Evolutionary conservation across 352 stramenopile genomes (phyloP).

Genomic region (Detonula confervacea): DNA sequence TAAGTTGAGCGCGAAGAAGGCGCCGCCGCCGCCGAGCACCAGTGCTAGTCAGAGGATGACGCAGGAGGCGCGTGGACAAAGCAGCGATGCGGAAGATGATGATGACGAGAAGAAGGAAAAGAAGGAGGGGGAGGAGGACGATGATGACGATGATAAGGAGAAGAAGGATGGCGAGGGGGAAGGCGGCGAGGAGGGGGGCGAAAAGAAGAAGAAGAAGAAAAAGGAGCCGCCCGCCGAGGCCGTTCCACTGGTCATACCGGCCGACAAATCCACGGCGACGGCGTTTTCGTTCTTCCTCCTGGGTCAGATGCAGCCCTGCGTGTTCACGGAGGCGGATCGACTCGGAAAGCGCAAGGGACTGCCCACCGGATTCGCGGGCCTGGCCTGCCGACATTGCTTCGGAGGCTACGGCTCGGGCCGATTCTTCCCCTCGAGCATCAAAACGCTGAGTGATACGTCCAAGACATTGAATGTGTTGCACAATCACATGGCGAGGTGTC

Average conservation of each 20-base stretch:
- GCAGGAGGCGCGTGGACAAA: too few relatives aligned
- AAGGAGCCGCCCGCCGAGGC: too few relatives aligned
- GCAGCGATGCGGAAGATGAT: too few relatives aligned
- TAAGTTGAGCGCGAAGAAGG: conserved; percentile 61
- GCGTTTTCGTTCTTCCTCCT: conserved; percentile 78
- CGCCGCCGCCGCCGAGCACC: background rate
- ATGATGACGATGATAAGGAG: too few relatives aligned
- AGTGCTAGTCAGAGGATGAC: too few relatives aligned
- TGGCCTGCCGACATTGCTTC: conserved; percentile 80
- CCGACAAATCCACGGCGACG: conserved; percentile 72
- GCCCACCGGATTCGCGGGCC: conserved; percentile 68
- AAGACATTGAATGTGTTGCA: conserved; percentile 79
- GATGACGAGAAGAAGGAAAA: too few relatives aligned
- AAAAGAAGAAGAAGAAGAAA: too few relatives aligned
- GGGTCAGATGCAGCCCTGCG: conserved; percentile 75
- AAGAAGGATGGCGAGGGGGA: background rate
- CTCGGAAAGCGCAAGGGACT: conserved; percentile 72
- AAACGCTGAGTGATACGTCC: conserved; percentile 77
- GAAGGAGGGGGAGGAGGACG: too few relatives aligned
- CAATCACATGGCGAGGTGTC: conserved; percentile 78
- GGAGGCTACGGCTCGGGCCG: conserved; percentile 71
- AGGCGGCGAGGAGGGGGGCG: background rate
- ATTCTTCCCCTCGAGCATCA: conserved; percentile 81
- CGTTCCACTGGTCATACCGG: conserved; percentile 52
- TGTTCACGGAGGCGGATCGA: conserved; percentile 78